Base-by-base conservation (phyloP, 2,329 filamentous ascomycete species). In the Xylariaceae sp. region DNA sequence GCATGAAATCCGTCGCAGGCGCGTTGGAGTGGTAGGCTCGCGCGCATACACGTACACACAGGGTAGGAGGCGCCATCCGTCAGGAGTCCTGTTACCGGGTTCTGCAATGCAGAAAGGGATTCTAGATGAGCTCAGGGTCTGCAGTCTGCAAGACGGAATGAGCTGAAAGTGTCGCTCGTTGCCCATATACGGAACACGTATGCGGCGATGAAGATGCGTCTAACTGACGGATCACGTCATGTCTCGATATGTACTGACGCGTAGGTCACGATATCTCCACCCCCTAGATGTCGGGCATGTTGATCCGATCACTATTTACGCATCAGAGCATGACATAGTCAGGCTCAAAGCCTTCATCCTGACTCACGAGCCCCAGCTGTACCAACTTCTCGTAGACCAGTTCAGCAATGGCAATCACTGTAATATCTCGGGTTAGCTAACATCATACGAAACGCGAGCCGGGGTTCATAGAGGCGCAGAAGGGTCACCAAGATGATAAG, bases 351-450 rank as follows among this genome's bases (percentile, higher is more conserved):
- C 51, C 53, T 39, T 62, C 56, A 17, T 52, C 58, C 17, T 49
- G 57, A 17, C 37, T 56, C 51, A 64, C 63, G 15, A 71, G 62
- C 0, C 62, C 66, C 47, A 71, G 52, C 34, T 68, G 61, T 5
- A 65, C 57, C 23, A 72, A 59, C 55, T 66, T 67, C 47, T 61
- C 48, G 37, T 67, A 65, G 11, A 73, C 49, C 3, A 73, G 55
- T 18, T 67, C 62, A 2, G 67, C 66, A 2, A 71, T 69, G 5
- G 66, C 69, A 51, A 51, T 60, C 70, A 72, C 49, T 51, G 13
- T 51, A 51, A 5, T 30, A 51, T 51, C 30, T 7, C 1, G 11
- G 9, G 49, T 51, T 30, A 51, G 17, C 23, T n/a, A 35, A 51
- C 49, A 35, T 13, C 23, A 37, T 35, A 4, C 13, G 17, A 10